Evolutionary conservation across 306 rosid genomes (phyloP).

Genomic region (Castanopsis chinensis): DNA sequence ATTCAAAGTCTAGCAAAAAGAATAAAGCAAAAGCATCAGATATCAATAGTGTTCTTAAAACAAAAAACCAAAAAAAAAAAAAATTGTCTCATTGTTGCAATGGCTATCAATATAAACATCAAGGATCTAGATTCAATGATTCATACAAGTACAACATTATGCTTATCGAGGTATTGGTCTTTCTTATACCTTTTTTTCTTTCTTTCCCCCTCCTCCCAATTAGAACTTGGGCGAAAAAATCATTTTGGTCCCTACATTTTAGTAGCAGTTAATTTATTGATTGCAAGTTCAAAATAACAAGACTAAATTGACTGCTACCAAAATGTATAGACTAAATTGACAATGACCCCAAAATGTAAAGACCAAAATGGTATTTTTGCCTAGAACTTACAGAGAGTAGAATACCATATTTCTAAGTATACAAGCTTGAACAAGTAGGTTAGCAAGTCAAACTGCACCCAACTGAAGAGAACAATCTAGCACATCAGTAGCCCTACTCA

Average conservation of each 20-base stretch:
- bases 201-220: background rate
- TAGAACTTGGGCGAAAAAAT: too few species aligned
- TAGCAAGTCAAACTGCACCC: background rate
- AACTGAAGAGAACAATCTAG: background rate
- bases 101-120: background rate
- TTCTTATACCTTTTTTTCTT: background rate
- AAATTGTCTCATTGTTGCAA: background rate
- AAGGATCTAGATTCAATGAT: background rate
- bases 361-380: too few species aligned
- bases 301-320: too few species aligned
- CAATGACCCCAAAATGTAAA: too few species aligned
- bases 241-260: too few species aligned
- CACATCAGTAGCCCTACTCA: background rate
- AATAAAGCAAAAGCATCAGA: conserved; percentile 30
- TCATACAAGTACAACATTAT: background rate
- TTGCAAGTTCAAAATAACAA: too few species aligned
- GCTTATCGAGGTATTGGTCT: background rate
- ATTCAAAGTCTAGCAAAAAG: conserved; percentile 61
- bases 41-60: background rate
- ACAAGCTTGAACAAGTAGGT: background rate
- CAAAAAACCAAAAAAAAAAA: background rate
- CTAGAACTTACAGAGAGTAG: background rate
- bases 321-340: too few species aligned
- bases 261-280: too few species aligned
- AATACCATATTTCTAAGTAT: background rate